Base-by-base conservation (phyloP, 306 rosid species). In the Betula pendula region DNA sequence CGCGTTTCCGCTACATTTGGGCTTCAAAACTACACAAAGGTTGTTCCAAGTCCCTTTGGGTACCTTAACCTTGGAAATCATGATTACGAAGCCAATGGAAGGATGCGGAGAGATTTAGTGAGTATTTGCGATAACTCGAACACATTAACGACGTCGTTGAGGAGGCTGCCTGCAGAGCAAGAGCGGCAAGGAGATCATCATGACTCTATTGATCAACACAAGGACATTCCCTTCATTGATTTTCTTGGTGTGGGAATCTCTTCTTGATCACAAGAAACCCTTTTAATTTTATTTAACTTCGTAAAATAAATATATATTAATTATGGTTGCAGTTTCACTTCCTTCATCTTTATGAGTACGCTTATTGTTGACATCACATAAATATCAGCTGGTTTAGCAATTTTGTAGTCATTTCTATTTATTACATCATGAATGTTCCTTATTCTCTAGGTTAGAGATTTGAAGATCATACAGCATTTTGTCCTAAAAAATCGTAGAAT, bases 171-270 rank as follows among this genome's bases (percentile, higher is more conserved):
- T 11, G 44, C 40, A 6, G 84, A 80, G 73, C 87, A 88, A 71
- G 87, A 81, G 52, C n/a, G n/a, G n/a, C 78, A 78, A 77, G 79
- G 44, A 71, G 81, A 80, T n/a, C n/a, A n/a, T n/a, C n/a, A n/a
- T 69, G 76, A 78, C 11, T 70, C 88, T 14, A 29, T 58, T 71
- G 55, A 73, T 68, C 77, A 79, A 29, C 83, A 74, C 55, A 87
- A 81, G 80, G 79, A 88, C 71, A 85, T 87, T 75, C 89, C 89
- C 62, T 92, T 92, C 90, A 90, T 92, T 71, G 97, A 92, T 92
- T 92, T 92, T 87, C 93, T 92, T 70, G 97, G 97, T 72, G 97
- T 92, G 44, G 97, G 97, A 71, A 80, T 90, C 66, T 79, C 97
- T 73, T 90, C 91, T 55, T 86, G 81, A 17, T 84, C 58, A 72